phyloP scores from a whole-genome alignment of 495 filamentous ascomycete species.

The Xylaria curta region DNA sequence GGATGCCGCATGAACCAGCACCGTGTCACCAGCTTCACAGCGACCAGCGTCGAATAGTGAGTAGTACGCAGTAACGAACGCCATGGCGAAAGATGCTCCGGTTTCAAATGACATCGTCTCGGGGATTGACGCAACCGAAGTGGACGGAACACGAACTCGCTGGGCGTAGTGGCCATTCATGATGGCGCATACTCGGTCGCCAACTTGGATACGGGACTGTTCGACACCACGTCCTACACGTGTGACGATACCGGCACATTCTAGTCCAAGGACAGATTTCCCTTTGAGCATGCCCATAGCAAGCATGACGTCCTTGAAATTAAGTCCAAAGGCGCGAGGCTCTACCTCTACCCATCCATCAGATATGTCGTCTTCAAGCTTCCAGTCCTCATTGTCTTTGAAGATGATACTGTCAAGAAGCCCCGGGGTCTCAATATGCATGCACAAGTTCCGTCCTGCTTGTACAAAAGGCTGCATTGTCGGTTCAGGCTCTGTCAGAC shows the following conservation, averaged over 20 bases:
- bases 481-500: not conserved
- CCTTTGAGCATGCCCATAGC: slow-evolving; percentile 54
- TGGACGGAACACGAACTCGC: slow-evolving; percentile 25
- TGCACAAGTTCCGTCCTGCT: not conserved
- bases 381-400: slow-evolving; percentile 29
- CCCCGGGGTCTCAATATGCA: not conserved
- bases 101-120: slow-evolving; percentile 54
- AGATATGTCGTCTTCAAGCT: slow-evolving; percentile 14
- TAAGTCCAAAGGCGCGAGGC: not conserved
- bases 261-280: too few species aligned
- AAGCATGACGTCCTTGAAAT: slow-evolving; percentile 54
- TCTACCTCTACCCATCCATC: slow-evolving; percentile 20
- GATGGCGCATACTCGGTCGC: slow-evolving; percentile 41
- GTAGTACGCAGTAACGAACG: slow-evolving; percentile 60
- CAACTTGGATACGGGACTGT: not conserved
- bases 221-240: slow-evolving; percentile 57
- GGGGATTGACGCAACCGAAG: slow-evolving; percentile 43
- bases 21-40: slow-evolving; percentile 52
- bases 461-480: not conserved
- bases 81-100: slow-evolving; percentile 58
- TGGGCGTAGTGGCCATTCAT: slow-evolving; percentile 37
- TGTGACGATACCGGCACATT: slow-evolving; percentile 53
- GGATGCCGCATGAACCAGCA: slow-evolving; percentile 62
- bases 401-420: slow-evolving; percentile 7
- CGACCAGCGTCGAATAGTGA: slow-evolving; percentile 45